These are phyloP conservation scores for Cadophora sp. DNA, from an alignment of 2,329 filamentous ascomycete genomes.

Conservation along the genomic window DNA sequence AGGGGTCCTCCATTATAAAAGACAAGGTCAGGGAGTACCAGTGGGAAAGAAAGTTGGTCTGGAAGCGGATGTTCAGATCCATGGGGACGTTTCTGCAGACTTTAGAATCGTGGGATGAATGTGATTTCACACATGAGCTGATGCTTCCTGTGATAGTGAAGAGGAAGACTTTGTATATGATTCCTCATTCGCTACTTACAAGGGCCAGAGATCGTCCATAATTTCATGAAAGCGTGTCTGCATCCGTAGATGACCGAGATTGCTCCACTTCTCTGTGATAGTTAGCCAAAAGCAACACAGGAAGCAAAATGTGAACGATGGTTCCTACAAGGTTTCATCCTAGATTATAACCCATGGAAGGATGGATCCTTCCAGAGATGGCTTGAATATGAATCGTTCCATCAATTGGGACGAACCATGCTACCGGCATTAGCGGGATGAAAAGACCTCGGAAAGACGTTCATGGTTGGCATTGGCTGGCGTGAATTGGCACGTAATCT, in stretches of 20 bases:
- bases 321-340: not conserved
- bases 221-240: not conserved
- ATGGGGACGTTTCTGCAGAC: too few relatives aligned
- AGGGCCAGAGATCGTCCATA: not conserved
- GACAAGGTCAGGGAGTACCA: not conserved
- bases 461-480: not conserved
- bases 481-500: not conserved
- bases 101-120: too few relatives aligned
- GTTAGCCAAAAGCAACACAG: not conserved
- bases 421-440: not conserved
- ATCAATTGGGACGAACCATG: not conserved
- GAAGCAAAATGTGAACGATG: too few relatives aligned
- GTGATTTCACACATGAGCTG: not conserved
- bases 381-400: not conserved
- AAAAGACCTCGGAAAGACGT: not conserved
- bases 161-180: not conserved
- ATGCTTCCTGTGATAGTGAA: not conserved
- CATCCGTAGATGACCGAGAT: not conserved
- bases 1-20: not conserved
- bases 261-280: not conserved
- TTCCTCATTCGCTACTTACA: not conserved
- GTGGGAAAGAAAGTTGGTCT: too few relatives aligned
- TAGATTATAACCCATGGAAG: not conserved
- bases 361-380: not conserved
- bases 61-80: too few relatives aligned